These are phyloP conservation scores for Diplodia corticola DNA, from an alignment of 2,329 filamentous ascomycete genomes.

Conservation along the genomic window DNA sequence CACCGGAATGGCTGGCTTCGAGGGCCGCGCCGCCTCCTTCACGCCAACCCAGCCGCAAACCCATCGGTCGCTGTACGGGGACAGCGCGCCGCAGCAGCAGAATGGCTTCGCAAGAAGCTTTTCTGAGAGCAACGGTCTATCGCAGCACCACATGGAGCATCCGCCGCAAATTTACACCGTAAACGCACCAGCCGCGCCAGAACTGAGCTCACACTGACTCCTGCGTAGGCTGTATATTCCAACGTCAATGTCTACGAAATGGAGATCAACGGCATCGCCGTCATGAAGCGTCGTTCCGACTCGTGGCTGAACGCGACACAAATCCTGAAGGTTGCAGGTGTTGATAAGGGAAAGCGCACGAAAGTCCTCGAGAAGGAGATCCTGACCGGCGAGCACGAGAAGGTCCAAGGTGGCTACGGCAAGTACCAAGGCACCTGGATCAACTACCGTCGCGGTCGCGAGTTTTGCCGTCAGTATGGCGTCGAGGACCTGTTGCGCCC, in stretches of 20 bases:
- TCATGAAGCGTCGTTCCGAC: slow-evolving; percentile 94
- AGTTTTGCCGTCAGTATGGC: slow-evolving; percentile 79
- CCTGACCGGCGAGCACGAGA: slow-evolving; percentile 92
- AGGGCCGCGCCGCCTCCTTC: slow-evolving; percentile 24
- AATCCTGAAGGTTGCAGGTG: slow-evolving; percentile 94
- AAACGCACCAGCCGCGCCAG: slow-evolving; percentile 25
- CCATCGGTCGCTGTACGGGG: slow-evolving; percentile 37
- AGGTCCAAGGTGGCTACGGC: slow-evolving; percentile 96
- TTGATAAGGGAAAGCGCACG: slow-evolving; percentile 96
- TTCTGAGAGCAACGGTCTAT: slow-evolving; percentile 38
- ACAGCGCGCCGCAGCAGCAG: slow-evolving; percentile 35
- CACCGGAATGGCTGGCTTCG: slow-evolving; percentile 21
- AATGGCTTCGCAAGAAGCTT: slow-evolving; percentile 42
- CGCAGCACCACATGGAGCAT: slow-evolving; percentile 41
- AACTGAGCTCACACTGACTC: background rate
- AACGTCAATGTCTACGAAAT: slow-evolving; percentile 97
- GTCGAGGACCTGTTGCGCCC: slow-evolving; percentile 76
- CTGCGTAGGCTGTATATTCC: slow-evolving; percentile 76
- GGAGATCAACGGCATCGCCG: slow-evolving; percentile 89
- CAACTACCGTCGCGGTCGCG: slow-evolving; percentile 84
- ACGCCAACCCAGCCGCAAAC: slow-evolving; percentile 30
- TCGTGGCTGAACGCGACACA: slow-evolving; percentile 98
- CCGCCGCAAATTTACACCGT: slow-evolving; percentile 54
- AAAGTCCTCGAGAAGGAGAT: slow-evolving; percentile 99
- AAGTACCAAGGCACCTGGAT: slow-evolving; percentile 99